Evolutionary conservation across 2,329 filamentous ascomycete genomes (phyloP).

Genomic region (Didymella segeticola): DNA sequence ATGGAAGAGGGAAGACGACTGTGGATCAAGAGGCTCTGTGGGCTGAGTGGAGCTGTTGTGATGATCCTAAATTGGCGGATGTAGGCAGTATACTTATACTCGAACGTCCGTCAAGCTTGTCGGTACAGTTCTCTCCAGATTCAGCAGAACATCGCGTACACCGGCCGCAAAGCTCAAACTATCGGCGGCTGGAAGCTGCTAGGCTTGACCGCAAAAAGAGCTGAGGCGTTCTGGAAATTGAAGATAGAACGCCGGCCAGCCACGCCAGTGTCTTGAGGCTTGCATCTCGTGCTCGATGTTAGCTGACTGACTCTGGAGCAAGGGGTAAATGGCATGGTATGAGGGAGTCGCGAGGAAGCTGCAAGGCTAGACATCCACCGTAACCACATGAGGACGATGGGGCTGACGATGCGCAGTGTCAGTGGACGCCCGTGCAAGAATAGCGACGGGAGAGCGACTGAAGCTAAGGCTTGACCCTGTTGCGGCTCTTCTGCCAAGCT

Average conservation of each 20-base stretch:
- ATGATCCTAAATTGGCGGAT: constrained; percentile 16
- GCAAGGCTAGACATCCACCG: background rate
- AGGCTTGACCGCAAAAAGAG: constrained; percentile 4
- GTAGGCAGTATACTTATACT: constrained; percentile 24
- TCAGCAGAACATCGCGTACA: constrained; percentile 15
- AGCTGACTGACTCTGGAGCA: constrained; percentile 17
- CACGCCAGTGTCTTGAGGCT: constrained; percentile 24
- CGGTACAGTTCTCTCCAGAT: constrained; percentile 1
- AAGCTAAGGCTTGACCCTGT: constrained; percentile 22
- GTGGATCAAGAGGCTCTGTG: constrained; percentile 11
- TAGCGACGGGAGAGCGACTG: constrained; percentile 28
- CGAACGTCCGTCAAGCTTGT: background rate
- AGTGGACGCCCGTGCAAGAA: constrained; percentile 16
- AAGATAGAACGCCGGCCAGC: constrained; percentile 13
- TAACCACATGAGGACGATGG: background rate
- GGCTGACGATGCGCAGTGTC: constrained; percentile 1
- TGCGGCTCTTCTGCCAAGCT: constrained; percentile 12
- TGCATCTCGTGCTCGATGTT: constrained; percentile 11
- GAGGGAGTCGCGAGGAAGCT: constrained; percentile 1
- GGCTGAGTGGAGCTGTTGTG: constrained; percentile 15
- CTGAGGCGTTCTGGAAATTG: constrained; percentile 10
- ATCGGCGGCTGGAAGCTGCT: constrained; percentile 10
- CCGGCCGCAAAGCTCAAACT: constrained; percentile 12
- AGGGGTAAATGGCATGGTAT: too few species aligned
- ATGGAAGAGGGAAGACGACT: constrained; percentile 8